Evolutionary conservation across 306 rosid species (phyloP).

Genomic region (Vicia sativa): DNA sequence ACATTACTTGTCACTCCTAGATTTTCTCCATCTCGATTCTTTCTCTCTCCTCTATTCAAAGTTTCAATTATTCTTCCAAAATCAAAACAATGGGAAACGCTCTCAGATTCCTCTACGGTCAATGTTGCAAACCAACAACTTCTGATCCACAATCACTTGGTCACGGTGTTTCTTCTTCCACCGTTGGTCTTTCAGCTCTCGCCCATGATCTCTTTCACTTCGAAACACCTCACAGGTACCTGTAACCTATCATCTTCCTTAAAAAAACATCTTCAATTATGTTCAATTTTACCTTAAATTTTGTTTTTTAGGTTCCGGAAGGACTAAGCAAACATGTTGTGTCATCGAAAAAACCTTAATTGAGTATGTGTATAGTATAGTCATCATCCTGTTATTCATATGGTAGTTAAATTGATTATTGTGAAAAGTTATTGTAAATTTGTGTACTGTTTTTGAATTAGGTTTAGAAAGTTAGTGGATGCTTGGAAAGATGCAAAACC

Average conservation of each 20-base stretch:
- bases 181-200: conserved; percentile 72
- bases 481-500: conserved; percentile 78
- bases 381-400: background rate
- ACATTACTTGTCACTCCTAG: background rate
- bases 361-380: conserved; percentile 50
- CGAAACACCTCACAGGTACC: conserved; percentile 81
- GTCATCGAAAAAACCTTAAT: conserved; percentile 83
- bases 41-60: conserved; percentile 6
- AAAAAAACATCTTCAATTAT: background rate
- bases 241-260: background rate
- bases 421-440: background rate
- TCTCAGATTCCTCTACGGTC: conserved; percentile 50
- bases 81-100: conserved; percentile 66
- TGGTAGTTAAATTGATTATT: background rate
- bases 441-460: conserved; percentile 37
- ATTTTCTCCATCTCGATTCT: background rate
- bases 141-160: conserved; percentile 53
- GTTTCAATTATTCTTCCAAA: conserved; percentile 12
- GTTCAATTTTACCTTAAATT: background rate
- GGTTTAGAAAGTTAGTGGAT: conserved; percentile 83
- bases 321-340: conserved; percentile 75
- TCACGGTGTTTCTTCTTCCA: conserved; percentile 59
- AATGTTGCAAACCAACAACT: conserved; percentile 56
- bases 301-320: conserved; percentile 68
- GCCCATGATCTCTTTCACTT: conserved; percentile 77